Conservation (phyloP, 768 basidiomycete genomes). For the Cystoderma amianthinum region DNA sequence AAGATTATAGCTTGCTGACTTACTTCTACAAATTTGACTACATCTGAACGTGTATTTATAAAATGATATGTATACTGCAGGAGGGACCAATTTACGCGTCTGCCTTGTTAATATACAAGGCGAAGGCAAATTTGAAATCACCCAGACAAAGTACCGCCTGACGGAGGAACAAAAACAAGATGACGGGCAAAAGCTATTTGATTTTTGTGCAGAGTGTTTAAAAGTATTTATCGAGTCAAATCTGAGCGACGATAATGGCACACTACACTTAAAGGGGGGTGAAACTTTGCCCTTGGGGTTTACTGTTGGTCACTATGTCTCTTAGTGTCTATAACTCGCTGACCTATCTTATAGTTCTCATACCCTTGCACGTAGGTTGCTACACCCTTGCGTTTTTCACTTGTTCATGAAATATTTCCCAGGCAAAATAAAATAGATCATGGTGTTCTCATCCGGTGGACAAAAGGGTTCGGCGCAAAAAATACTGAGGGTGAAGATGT, state of each 20-base stretch:
- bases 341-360: constrained; percentile 69
- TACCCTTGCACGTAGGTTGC: constrained; percentile 92
- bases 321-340: constrained; percentile 5
- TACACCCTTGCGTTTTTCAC: not conserved
- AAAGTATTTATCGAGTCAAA: constrained; percentile 83
- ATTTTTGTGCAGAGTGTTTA: constrained; percentile 94
- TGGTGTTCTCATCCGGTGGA: constrained; percentile 94
- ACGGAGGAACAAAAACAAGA: constrained; percentile 98
- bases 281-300: constrained; percentile 81
- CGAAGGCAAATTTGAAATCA: constrained; percentile 94
- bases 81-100: constrained; percentile 96
- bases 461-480: constrained; percentile 93
- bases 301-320: constrained; percentile 54
- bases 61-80: too few species aligned
- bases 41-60: too few species aligned
- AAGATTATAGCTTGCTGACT: not conserved
- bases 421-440: constrained; percentile 95
- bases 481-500: constrained; percentile 93
- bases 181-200: constrained; percentile 92
- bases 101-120: constrained; percentile 93
- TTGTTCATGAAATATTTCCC: not conserved
- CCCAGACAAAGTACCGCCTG: constrained; percentile 94
- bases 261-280: constrained; percentile 40
- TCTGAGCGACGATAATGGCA: constrained; percentile 40
- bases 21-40: not conserved